These are phyloP conservation scores for Cyclotella sp. DNA, from an alignment of 108 stramenopile genomes.

Conservation along the genomic window DNA sequence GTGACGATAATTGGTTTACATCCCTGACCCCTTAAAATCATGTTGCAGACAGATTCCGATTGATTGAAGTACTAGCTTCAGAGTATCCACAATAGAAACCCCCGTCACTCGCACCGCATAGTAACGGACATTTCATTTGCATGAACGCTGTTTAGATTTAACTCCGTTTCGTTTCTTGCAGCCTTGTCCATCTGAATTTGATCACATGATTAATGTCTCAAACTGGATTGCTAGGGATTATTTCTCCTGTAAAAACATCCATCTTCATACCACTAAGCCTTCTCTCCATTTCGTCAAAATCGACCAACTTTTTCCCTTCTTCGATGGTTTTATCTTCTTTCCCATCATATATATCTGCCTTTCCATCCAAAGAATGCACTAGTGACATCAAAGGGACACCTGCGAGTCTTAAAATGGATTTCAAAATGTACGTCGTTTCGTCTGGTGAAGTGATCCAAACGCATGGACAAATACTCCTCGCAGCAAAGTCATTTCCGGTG, in stretches of 20 bases:
- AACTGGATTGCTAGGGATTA: constrained; percentile 15
- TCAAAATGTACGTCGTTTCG: constrained; percentile 91
- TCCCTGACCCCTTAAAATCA: too few relatives aligned
- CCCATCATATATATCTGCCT: constrained; percentile 6
- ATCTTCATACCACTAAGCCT: constrained; percentile 70
- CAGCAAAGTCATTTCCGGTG: constrained; percentile 93
- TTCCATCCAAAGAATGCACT: constrained; percentile 36
- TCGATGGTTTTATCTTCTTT: constrained; percentile 22
- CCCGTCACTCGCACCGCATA: too few relatives aligned
- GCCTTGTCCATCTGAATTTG: background rate
- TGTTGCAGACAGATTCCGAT: too few relatives aligned
- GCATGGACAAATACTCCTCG: constrained; percentile 83
- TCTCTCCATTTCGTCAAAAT: constrained; percentile 79
- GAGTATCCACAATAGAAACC: too few relatives aligned
- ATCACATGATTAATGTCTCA: background rate
- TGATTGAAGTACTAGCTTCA: too few relatives aligned
- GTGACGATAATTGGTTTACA: too few relatives aligned
- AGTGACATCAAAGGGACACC: constrained; percentile 59
- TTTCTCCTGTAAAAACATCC: constrained; percentile 91
- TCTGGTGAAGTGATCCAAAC: constrained; percentile 93
- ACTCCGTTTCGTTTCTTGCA: too few relatives aligned
- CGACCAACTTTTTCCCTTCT: constrained; percentile 37
- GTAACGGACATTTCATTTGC: too few relatives aligned
- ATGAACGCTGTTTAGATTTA: too few relatives aligned
- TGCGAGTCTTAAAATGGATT: constrained; percentile 80